Base-by-base conservation (phyloP, 371 early-diverging fungal species). In the Mucor lusitanicus region DNA sequence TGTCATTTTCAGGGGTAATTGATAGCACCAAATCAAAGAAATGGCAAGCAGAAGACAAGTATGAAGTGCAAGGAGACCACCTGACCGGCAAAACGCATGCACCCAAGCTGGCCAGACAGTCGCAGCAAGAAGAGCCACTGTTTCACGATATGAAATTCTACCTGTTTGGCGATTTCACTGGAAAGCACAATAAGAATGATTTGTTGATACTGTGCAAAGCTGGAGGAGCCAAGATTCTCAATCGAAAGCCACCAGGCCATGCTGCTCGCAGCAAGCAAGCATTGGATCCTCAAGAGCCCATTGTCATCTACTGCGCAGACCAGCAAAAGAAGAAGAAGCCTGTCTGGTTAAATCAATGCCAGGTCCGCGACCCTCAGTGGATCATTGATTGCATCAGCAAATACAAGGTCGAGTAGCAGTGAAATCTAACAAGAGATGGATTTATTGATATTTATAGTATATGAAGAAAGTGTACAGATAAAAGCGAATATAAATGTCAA, bases 41-140 rank as follows among this genome's bases (percentile, higher is more conserved):
- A 62, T 80, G 80, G 80, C 59, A 73, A 28, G 61, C 70, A 15
- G 78, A 80, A 62, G 66, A 63, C 7, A n/a, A 37, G 0, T 80
- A 76, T 59, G 77, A 82, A 62, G 69, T 78, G 6, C 61, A 68
- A 28, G 83, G 83, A 2, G 83, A 82, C 63, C 64, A 65, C 9
- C 33, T 62, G 1, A 32, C 65, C 7, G 79, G 82, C 0, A 11
- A 37, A 8, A 81, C 77, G n/a, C 58, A 70, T 30, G 79, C 71
- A 44, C 77, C 82, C 11, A 6, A 35, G 0, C 58, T 40, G 55
- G 77, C 74, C 25, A 64, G 79, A 32, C 50, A 70, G 33, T 25
- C 50, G 12, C 28, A 54, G 12, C 28, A 54, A 15, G 32, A 40
- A 0, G 3, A 30, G 6, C 62, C 46, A 0, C 55, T 76, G 25